Evolutionary conservation across 441 rosid species (phyloP).

Genomic region (Erodium moschatum): DNA sequence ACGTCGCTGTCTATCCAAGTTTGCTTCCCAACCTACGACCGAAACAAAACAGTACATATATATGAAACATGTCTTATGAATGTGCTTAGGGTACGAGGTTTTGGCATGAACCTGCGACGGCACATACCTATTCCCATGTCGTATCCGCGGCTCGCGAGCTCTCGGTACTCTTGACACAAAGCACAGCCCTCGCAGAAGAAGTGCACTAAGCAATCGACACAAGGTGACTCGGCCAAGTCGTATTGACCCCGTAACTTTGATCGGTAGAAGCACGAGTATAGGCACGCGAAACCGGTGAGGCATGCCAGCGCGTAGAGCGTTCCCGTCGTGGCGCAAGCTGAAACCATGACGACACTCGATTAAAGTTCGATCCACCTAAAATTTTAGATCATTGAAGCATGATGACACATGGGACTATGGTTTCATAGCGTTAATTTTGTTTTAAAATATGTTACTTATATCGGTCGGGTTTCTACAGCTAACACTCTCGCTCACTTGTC

Average conservation of each 20-base stretch:
- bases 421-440: too few species aligned
- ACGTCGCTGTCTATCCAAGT: constrained; percentile 31
- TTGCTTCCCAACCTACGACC: constrained; percentile 37
- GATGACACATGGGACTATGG: not conserved
- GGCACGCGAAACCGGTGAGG: constrained; percentile 23
- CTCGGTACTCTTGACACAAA: constrained; percentile 55
- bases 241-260: constrained; percentile 37
- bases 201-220: constrained; percentile 28
- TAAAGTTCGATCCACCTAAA: too few species aligned
- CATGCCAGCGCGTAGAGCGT: constrained; percentile 23
- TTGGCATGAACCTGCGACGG: too few species aligned
- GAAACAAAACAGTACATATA: too few species aligned
- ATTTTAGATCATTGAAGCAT: too few species aligned
- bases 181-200: constrained; percentile 38
- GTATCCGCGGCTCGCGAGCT: constrained; percentile 40
- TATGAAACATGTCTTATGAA: too few species aligned
- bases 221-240: constrained; percentile 44
- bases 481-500: too few species aligned
- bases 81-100: too few species aligned
- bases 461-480: too few species aligned
- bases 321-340: constrained; percentile 18
- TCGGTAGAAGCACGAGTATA: constrained; percentile 42
- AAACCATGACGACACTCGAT: too few species aligned
- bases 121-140: constrained; percentile 42
- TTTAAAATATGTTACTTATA: too few species aligned